phyloP scores from a whole-genome alignment of 345 rosid species.

The Pistacia vera region DNA sequence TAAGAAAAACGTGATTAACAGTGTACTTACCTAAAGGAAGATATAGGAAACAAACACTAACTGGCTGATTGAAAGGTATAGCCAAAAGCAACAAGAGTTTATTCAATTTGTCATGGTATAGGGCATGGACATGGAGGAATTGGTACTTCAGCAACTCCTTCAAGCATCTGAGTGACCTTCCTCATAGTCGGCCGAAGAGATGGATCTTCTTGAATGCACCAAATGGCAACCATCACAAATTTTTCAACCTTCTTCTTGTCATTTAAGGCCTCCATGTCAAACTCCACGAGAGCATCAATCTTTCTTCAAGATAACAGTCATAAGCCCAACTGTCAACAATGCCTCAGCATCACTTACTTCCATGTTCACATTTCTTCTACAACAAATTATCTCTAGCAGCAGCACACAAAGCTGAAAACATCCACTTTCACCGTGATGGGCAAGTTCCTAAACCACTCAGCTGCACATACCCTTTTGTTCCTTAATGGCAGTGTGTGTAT shows the following conservation, averaged over 20 bases:
- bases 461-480: conserved; percentile 66
- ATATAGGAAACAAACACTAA: too few species aligned
- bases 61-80: too few species aligned
- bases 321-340: conserved; percentile 49
- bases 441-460: conserved; percentile 58
- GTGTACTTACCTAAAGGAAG: too few species aligned
- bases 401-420: conserved; percentile 56
- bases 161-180: conserved; percentile 61
- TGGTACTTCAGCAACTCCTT: conserved; percentile 43
- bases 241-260: conserved; percentile 31
- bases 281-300: conserved; percentile 29
- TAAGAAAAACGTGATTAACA: too few species aligned
- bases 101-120: conserved; percentile 4
- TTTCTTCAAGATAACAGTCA: conserved; percentile 41
- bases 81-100: too few species aligned
- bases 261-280: conserved; percentile 27
- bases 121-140: conserved; percentile 37
- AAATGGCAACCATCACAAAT: conserved; percentile 49
- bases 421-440: conserved; percentile 56
- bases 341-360: conserved; percentile 33
- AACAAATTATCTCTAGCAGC: conserved; percentile 52
- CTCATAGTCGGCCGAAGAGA: conserved; percentile 50
- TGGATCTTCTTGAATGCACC: conserved; percentile 66
- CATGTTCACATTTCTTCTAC: conserved; percentile 43
- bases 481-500: conserved; percentile 47